Conservation (phyloP, 352 stramenopile genomes). For the Phytophthora fragariaefolia region DNA sequence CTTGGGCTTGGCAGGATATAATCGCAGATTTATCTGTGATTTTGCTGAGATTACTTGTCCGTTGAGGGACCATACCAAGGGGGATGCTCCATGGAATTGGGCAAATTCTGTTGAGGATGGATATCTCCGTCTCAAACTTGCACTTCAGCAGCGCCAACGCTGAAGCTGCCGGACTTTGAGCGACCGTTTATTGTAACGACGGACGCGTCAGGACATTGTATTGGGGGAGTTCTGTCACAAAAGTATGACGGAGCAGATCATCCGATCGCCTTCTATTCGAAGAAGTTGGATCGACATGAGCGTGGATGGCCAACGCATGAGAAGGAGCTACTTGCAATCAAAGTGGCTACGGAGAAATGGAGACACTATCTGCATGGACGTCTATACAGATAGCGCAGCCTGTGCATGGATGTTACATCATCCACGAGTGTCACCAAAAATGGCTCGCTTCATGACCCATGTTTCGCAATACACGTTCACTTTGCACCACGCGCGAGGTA, state of each 20-base stretch:
- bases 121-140: constrained; percentile 19
- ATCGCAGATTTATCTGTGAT: constrained; percentile 33
- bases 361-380: constrained; percentile 23
- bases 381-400: constrained; percentile 7
- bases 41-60: constrained; percentile 25
- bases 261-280: constrained; percentile 9
- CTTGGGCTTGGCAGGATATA: constrained; percentile 34
- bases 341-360: constrained; percentile 13
- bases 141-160: constrained; percentile 36
- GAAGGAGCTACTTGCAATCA: constrained; percentile 20
- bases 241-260: constrained; percentile 26
- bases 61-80: constrained; percentile 17
- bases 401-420: constrained; percentile 19
- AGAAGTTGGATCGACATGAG: constrained; percentile 15
- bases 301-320: constrained; percentile 21
- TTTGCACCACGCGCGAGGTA: constrained; percentile 18
- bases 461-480: constrained; percentile 16
- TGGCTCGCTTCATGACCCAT: constrained; percentile 16
- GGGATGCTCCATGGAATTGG: not conserved
- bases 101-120: not conserved
- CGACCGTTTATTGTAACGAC: constrained; percentile 42
- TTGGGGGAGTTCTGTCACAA: constrained; percentile 18
- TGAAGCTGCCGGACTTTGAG: constrained; percentile 35
- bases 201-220: no score
- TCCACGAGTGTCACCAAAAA: constrained; percentile 14